Percentiles rank a stretch among this genome's conserved stretches.
Evolutionary conservation across 2,329 filamentous ascomycete species (phyloP).

Genomic region (Arthroderma sp.): DNA sequence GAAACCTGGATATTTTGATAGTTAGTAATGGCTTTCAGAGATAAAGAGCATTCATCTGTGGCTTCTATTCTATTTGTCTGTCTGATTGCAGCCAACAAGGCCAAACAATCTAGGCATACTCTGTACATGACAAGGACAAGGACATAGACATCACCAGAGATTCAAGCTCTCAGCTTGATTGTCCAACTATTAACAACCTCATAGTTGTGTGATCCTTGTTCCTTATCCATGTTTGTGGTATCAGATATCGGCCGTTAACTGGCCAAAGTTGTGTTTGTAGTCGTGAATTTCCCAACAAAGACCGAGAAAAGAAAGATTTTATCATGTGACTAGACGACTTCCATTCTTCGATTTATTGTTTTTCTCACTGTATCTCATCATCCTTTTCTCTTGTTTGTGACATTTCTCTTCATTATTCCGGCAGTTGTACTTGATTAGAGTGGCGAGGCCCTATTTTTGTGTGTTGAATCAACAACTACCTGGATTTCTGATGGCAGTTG

Average conservation of each 20-base stretch:
- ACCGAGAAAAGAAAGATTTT: background rate
- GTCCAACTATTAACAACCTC: background rate
- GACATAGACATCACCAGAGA: background rate
- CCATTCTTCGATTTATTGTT: background rate
- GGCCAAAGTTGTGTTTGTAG: background rate
- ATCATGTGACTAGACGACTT: background rate
- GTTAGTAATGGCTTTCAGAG: background rate
- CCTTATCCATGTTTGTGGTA: background rate
- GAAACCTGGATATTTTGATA: background rate
- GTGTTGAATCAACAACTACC: no score
- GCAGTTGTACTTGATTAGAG: no score
- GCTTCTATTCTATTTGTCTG: no score
- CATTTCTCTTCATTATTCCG: background rate
- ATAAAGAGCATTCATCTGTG: background rate
- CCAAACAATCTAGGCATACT: background rate
- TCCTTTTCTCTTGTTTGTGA: background rate
- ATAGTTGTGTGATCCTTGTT: background rate
- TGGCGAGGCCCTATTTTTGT: no score
- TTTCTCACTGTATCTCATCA: background rate
- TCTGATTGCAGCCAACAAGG: background rate
- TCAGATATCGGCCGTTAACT: background rate
- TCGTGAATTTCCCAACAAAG: background rate
- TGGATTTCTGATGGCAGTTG: no score
- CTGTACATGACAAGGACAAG: background rate
- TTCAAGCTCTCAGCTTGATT: background rate